phyloP scores from a whole-genome alignment of 768 basidiomycete species.

The Agaricus subrufescens region DNA sequence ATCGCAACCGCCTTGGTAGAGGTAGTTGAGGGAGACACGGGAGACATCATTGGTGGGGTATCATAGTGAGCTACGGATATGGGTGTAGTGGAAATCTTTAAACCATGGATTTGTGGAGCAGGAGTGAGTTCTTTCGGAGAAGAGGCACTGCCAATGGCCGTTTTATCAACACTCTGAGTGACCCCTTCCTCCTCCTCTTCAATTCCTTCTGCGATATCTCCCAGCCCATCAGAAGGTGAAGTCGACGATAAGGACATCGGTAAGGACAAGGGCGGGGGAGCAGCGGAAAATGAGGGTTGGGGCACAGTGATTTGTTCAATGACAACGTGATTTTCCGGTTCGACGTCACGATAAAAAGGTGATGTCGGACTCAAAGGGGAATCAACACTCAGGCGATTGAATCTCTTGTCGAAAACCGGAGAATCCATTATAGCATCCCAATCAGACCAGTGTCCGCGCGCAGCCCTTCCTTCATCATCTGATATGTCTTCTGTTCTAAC shows the following conservation, averaged over 20 bases:
- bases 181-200: conserved; percentile 48
- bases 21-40: conserved; percentile 22
- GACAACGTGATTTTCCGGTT: conserved; percentile 7
- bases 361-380: conserved; percentile 17
- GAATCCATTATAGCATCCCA: conserved; percentile 45
- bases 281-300: conserved; percentile 15
- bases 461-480: conserved; percentile 35
- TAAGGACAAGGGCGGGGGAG: conserved; percentile 16
- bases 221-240: conserved; percentile 35
- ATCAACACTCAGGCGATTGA: conserved; percentile 19
- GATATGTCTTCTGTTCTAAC: conserved; percentile 36
- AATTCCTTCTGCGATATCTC: conserved; percentile 60
- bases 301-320: conserved; percentile 55
- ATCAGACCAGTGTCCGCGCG: conserved; percentile 37
- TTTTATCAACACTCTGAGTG: conserved; percentile 11
- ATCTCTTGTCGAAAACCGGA: conserved; percentile 25
- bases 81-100: conserved; percentile 48
- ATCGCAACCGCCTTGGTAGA: conserved; percentile 15
- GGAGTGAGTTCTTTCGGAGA: conserved; percentile 16
- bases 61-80: conserved; percentile 19
- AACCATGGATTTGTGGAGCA: conserved; percentile 48
- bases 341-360: conserved; percentile 7
- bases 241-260: conserved; percentile 32
- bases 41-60: conserved; percentile 20
- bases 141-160: neutral